Base-by-base conservation (phyloP, 73 alveolate species). In the Stentor coeruleus region DNA sequence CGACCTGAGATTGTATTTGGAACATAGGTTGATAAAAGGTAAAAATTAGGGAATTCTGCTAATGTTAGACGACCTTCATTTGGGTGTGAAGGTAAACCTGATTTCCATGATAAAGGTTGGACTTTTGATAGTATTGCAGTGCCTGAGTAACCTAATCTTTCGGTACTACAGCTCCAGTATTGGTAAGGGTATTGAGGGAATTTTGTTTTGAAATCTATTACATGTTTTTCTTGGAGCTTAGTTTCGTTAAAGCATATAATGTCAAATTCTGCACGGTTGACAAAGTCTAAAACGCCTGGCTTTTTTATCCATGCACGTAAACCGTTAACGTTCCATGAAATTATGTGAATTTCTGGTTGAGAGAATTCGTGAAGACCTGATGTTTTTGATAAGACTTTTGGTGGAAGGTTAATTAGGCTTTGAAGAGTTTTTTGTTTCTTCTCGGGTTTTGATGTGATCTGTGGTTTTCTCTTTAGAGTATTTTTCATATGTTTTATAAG, bases 1-100 rank as follows among this genome's bases (percentile, higher is more conserved):
- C 99, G 89, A 35, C 87, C 85, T 15, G 91, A 86, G 3, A 98
- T 98, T 36, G 98, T 80, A 84, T 96, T 96, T 40, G 99, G 99
- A 3, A 95, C 97, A 84, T 96, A 96, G 59, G 97, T 93, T 30
- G 97, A 89, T 28, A 96, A 97, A 74, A 96, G 74, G 84, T 59
- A 92, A 79, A 96, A 96, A 72, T 89, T 94, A n/a, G 94, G 98
- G 82, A 6, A 96, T 88, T 96, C 99, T 58, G 93, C 88, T 4
- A 98, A 91, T 39, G 95, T 84, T 26, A 97, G 89, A 86, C 99
- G 82, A 31, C 99, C 98, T 90, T 96, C 98, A 82, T 90, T 57
- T 74, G 94, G 98, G 88, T 94, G 98, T 66, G 72, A 85, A 41
- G 95, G 97, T 30, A 96, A 84, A 79, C 93, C 98, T 82, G 79